Evolutionary conservation across 179 eudicot genomes (phyloP).

Genomic region (Silene coronaria): DNA sequence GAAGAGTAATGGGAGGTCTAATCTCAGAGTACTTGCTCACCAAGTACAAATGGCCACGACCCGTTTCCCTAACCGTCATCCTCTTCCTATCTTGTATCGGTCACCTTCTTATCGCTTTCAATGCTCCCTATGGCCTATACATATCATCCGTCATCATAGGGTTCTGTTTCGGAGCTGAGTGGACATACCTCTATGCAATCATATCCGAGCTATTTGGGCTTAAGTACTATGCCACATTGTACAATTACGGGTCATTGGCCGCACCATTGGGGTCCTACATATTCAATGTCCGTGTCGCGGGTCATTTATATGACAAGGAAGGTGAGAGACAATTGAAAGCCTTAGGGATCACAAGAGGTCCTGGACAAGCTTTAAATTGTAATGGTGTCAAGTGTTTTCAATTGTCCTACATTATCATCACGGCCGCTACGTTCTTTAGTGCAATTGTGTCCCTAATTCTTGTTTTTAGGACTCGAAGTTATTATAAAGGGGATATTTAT

Average conservation of each 20-base stretch:
- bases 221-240: conserved; percentile 31
- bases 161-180: conserved; percentile 29
- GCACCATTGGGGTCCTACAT: conserved; percentile 30
- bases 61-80: conserved; percentile 21
- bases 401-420: conserved; percentile 25
- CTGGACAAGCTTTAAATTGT: conserved; percentile 23
- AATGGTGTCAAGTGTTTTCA: conserved; percentile 30
- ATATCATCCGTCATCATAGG: conserved; percentile 26
- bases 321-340: conserved; percentile 20
- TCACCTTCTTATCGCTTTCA: conserved; percentile 32
- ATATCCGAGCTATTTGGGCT: conserved; percentile 33
- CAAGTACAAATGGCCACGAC: conserved; percentile 31
- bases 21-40: conserved; percentile 23
- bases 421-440: conserved; percentile 19
- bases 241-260: conserved; percentile 26
- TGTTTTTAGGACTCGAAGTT: conserved; percentile 25
- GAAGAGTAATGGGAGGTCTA: conserved; percentile 28
- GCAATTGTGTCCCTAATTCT: conserved; percentile 28
- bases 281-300: conserved; percentile 29
- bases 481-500: conserved; percentile 27
- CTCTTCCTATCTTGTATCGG: conserved; percentile 25
- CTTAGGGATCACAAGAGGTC: conserved; percentile 18
- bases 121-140: conserved; percentile 32
- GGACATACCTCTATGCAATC: conserved; percentile 25
- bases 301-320: conserved; percentile 28